These are phyloP conservation scores for Blastocystis sp. DNA, from an alignment of 352 stramenopile species.

Conservation along the genomic window DNA sequence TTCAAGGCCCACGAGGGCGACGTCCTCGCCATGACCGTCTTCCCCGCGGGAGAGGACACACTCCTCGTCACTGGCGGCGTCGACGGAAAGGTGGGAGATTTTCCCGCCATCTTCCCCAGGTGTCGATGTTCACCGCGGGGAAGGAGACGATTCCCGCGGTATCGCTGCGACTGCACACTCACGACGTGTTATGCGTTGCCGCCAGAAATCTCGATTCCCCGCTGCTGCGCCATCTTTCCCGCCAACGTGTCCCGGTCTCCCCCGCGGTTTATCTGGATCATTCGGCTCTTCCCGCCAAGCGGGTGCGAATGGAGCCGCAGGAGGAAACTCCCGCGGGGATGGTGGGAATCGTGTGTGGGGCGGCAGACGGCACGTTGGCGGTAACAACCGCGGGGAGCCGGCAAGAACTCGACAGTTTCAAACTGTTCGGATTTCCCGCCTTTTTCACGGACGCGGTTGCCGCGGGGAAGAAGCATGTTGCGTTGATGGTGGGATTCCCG, in stretches of 20 bases:
- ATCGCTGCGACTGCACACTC: neutral
- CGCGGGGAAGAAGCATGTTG: neutral
- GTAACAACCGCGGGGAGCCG: neutral
- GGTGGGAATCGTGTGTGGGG: neutral
- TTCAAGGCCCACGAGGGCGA: constrained; percentile 29
- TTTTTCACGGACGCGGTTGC: neutral
- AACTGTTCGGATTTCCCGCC: neutral
- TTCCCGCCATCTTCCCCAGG: too few relatives aligned
- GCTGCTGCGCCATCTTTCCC: too few relatives aligned
- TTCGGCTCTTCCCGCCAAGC: neutral
- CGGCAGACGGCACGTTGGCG: neutral
- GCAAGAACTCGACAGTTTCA: neutral
- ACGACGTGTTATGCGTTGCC: constrained; percentile 11
- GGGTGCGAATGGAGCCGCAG: neutral
- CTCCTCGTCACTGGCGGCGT: neutral
- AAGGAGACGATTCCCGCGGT: neutral
- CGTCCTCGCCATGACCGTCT: constrained; percentile 31
- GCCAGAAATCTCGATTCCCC: neutral
- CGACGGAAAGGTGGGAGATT: constrained; percentile 17
- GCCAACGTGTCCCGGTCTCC: too few relatives aligned
- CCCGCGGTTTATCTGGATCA: neutral
- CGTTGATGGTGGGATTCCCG: neutral
- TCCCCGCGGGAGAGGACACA: neutral
- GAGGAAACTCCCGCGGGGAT: neutral
- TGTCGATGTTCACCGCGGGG: too few relatives aligned